Evolutionary conservation across 1,284 basidiomycete species (phyloP), one percentile per base, ranked within the genome.

Genomic region (Pseudozyma sp.): DNA sequence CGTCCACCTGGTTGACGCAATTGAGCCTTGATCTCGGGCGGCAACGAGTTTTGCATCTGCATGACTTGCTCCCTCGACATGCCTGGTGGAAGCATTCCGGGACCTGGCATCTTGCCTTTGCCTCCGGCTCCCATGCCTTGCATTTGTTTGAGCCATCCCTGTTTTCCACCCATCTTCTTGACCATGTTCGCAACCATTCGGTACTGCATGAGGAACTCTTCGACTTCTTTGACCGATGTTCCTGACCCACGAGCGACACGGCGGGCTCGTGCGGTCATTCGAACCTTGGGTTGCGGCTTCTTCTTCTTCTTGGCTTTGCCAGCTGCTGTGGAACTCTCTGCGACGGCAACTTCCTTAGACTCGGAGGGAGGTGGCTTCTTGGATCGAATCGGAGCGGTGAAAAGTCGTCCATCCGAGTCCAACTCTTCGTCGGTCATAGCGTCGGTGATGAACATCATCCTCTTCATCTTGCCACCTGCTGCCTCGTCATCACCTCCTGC

Each of bases 381-480:
- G 51, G 68, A 68, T 18, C 70, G 65, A 21, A 83, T 52, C 0
- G 81, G 82, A 14, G 62, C 61, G 11, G 62, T 77, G 42, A 84
- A 84, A 50, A 78, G 52, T n/a, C 73, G 68, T 2, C 96, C 97
- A 85, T 99, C 96, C n/a, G 93, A 96, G 86, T 99, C 95, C 60
- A 99, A 90, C 86, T 99, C 97, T 59, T 88, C 87, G 16, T 91
- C 89, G 44, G 94, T 93, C 96, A 99, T 99, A 81, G 93, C 94
- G 86, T 99, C 96, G 21, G 94, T 97, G 84, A 99, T 98, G 87
- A 93, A 99, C 76, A 98, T 93, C 93, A 99, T 95, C 70, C 95
- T 91, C 87, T 98, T 98, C 90, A 99, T 92, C 76, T 90, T 86
- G 5, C 83, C 76, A 1, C 92, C 91, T 40, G 93, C 94, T 82